Evolutionary conservation across 148 eudicot genomes (phyloP).

Genomic region (Salicornia ramosissima): DNA sequence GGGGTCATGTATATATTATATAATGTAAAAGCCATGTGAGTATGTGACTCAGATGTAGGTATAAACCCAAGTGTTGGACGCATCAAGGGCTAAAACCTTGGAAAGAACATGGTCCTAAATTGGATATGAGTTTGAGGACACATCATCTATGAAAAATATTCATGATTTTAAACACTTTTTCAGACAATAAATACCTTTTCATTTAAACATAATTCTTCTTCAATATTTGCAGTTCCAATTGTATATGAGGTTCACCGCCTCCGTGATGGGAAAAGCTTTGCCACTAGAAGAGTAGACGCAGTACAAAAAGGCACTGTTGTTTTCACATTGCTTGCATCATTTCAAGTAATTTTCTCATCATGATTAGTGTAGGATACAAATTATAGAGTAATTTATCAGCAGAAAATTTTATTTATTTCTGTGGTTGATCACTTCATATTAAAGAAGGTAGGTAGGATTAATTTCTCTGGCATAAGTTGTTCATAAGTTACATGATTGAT

Average conservation of each 20-base stretch:
- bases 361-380: neutral
- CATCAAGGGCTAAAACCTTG: no score
- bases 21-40: no score
- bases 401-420: neutral
- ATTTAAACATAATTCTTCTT: neutral
- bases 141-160: no score
- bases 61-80: no score
- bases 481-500: neutral
- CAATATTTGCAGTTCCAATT: conserved; percentile 67
- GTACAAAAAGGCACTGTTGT: conserved; percentile 82
- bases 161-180: no score
- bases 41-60: no score
- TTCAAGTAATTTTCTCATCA: conserved; percentile 55
- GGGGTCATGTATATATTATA: neutral
- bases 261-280: conserved; percentile 94
- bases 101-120: no score
- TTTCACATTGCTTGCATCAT: conserved; percentile 82
- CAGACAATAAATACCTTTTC: no score
- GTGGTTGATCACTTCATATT: neutral
- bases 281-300: conserved; percentile 86
- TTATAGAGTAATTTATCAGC: neutral
- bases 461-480: neutral
- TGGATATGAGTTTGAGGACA: no score
- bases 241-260: conserved; percentile 84
- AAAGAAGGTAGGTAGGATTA: neutral